These are phyloP conservation scores for Buxus sempervirens DNA, from an alignment of 164 flowering plant genomes.

Conservation along the genomic window DNA sequence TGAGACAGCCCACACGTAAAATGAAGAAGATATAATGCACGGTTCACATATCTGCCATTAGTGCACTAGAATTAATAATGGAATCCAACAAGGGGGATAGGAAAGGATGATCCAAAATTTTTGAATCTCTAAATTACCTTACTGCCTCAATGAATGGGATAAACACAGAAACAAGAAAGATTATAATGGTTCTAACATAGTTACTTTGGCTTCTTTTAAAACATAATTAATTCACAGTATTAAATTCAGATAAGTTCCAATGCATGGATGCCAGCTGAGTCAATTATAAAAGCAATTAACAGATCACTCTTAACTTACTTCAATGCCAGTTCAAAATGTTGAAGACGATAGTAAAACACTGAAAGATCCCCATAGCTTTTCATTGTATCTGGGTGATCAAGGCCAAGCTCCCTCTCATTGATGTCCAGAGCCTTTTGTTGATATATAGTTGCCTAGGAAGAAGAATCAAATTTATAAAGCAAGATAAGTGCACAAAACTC, in stretches of 20 bases:
- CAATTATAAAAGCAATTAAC: background rate
- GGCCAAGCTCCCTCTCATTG: conserved; percentile 94
- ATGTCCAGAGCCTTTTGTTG: conserved; percentile 94
- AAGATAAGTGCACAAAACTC: background rate
- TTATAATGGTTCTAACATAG: background rate
- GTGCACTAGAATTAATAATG: background rate
- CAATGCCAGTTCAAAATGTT: conserved; percentile 81
- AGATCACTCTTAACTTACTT: conserved; percentile 46
- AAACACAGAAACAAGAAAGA: too few species aligned
- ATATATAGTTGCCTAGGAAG: conserved; percentile 73
- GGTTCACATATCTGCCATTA: conserved; percentile 74
- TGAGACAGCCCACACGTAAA: conserved; percentile 88
- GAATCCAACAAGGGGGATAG: background rate
- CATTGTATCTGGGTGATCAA: conserved; percentile 95
- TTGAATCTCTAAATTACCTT: too few species aligned
- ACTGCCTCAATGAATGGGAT: too few species aligned
- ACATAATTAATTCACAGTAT: too few species aligned
- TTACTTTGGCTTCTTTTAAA: background rate
- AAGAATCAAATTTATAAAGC: conserved; percentile 5
- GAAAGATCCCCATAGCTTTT: conserved; percentile 97
- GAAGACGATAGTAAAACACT: conserved; percentile 91
- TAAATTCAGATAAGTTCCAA: background rate
- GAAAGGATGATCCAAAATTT: too few species aligned
- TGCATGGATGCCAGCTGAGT: background rate
- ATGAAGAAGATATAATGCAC: conserved; percentile 81